Percentiles rank a stretch among this genome's conserved stretches.
Evolutionary conservation across 495 filamentous ascomycete species (phyloP).

Genomic region (Rhypophila decipiens): DNA sequence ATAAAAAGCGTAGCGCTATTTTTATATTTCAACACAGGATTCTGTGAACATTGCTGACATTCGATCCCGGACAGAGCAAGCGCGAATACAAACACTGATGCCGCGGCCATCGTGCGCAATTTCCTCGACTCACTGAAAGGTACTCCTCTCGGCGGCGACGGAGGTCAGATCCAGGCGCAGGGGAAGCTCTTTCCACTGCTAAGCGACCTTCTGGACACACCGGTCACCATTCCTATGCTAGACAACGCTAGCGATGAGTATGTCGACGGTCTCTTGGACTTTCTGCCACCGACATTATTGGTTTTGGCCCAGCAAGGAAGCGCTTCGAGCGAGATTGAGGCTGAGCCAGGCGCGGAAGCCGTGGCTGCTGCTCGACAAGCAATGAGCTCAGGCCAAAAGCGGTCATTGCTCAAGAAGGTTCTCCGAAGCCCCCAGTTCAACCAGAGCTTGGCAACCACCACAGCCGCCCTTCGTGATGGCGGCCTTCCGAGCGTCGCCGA

Average conservation of each 20-base stretch:
- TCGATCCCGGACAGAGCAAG: conserved; percentile 29
- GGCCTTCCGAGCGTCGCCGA: conserved; percentile 84
- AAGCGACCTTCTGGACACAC: conserved; percentile 72
- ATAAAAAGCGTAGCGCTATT: conserved; percentile 10
- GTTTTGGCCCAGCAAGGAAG: conserved; percentile 64
- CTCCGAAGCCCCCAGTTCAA: conserved; percentile 86
- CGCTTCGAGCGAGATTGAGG: conserved; percentile 29
- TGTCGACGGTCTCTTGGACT: conserved; percentile 67
- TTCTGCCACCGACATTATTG: conserved; percentile 62
- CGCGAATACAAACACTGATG: conserved; percentile 30
- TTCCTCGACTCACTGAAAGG: conserved; percentile 80
- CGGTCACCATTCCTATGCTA: conserved; percentile 69
- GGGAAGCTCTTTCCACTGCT: conserved; percentile 75
- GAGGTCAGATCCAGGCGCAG: conserved; percentile 30
- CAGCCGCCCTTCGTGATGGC: conserved; percentile 84
- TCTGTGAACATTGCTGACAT: conserved; percentile 26
- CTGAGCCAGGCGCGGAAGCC: conserved; percentile 58
- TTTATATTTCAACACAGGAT: not conserved
- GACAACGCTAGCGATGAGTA: conserved; percentile 56
- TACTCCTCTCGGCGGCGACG: conserved; percentile 32
- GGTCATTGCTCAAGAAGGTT: conserved; percentile 70
- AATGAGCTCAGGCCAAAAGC: conserved; percentile 74
- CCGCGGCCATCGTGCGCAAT: conserved; percentile 67
- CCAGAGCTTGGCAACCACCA: conserved; percentile 78
- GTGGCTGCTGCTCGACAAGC: conserved; percentile 65